A percentile compares a stretch with the other conserved stretches of the same genome.
phyloP scores from a whole-genome alignment of 257 asterid genomes.

The Solanum boliviense region DNA sequence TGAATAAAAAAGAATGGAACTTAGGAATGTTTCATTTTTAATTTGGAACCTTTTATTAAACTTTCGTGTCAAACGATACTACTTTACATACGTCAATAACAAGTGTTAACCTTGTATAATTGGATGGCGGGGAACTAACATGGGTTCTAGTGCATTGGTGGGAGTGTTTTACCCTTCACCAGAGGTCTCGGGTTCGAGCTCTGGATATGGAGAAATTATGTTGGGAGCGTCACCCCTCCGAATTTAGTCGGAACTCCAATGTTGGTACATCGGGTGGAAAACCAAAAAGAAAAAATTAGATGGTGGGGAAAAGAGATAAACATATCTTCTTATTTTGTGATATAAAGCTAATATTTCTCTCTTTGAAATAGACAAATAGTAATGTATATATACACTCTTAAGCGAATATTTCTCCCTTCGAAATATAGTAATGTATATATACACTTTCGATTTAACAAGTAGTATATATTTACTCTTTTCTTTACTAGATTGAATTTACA shows the following conservation, averaged over 20 bases:
- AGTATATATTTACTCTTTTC: background rate
- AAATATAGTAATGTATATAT: too few species aligned
- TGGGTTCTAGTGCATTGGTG: too few species aligned
- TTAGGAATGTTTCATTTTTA: background rate
- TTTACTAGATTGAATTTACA: background rate
- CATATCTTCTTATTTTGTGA: background rate
- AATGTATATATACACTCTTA: too few species aligned
- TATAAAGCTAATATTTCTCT: too few species aligned
- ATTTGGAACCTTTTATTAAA: background rate
- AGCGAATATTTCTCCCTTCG: too few species aligned
- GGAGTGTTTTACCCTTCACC: too few species aligned
- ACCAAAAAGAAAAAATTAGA: background rate
- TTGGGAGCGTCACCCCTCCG: too few species aligned
- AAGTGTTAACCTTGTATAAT: background rate
- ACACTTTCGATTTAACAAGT: too few species aligned
- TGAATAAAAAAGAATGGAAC: background rate
- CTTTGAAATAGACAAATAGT: too few species aligned
- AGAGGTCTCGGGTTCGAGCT: too few species aligned
- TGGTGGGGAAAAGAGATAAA: background rate
- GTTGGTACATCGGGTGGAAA: rapidly evolving
- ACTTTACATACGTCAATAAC: background rate
- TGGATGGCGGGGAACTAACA: background rate
- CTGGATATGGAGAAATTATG: too few species aligned
- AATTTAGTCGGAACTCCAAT: too few species aligned
- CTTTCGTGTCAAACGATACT: background rate